A percentile compares a stretch with the other conserved stretches of the same genome.
These are phyloP conservation scores for Arabidopsis arenosa DNA, from an alignment of 345 rosid species.

Conservation along the genomic window DNA sequence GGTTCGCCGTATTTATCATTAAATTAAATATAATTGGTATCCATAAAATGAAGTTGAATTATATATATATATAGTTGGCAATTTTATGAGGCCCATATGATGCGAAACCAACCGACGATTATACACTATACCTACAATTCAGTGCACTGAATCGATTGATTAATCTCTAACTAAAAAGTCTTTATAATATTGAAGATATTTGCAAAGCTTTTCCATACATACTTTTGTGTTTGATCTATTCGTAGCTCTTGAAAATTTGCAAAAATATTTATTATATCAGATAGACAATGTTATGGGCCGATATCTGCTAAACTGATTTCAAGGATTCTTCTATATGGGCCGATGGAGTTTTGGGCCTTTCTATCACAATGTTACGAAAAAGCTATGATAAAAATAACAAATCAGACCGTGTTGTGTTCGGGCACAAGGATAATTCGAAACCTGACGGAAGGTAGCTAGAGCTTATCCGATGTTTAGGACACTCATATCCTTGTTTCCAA, in stretches of 20 bases:
- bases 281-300: no score
- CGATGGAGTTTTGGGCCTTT: not conserved
- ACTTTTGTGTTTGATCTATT: no score
- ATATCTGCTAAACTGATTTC: not conserved
- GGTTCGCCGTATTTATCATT: not conserved
- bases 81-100: not conserved
- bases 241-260: no score
- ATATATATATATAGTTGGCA: not conserved
- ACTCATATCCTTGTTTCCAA: constrained; percentile 3
- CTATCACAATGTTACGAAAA: not conserved
- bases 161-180: not conserved
- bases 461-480: constrained; percentile 28
- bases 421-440: not conserved
- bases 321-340: not conserved
- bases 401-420: not conserved
- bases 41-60: not conserved
- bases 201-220: not conserved
- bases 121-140: not conserved
- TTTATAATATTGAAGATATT: not conserved
- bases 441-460: not conserved
- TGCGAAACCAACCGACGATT: not conserved
- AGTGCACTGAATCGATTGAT: not conserved
- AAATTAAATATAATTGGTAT: not conserved
- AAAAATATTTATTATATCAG: no score
- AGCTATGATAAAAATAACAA: not conserved